These are phyloP conservation scores for Cladophialophora immunda DNA, from an alignment of 2,329 filamentous ascomycete species.

Conservation along the genomic window DNA sequence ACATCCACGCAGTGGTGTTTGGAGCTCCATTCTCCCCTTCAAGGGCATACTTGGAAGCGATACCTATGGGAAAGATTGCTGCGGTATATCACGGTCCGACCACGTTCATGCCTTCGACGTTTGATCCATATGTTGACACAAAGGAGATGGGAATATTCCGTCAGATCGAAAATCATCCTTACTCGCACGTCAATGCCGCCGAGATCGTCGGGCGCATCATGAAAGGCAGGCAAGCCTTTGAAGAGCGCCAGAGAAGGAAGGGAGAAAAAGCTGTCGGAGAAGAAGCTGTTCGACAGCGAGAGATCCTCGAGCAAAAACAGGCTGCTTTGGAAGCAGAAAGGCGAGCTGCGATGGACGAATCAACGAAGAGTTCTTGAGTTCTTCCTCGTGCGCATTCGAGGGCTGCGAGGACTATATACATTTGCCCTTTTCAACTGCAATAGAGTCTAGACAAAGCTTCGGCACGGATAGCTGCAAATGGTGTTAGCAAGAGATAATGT, in stretches of 20 bases:
- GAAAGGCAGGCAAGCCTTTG: constrained; percentile 84
- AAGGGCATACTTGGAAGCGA: constrained; percentile 75
- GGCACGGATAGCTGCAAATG: constrained; percentile 53
- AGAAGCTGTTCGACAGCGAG: constrained; percentile 68
- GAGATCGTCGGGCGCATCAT: constrained; percentile 92
- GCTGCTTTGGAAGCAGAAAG: constrained; percentile 50
- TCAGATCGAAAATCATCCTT: constrained; percentile 79
- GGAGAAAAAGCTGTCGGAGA: constrained; percentile 84
- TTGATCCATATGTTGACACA: constrained; percentile 81
- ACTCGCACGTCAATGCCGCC: constrained; percentile 86
- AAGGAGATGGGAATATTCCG: constrained; percentile 85
- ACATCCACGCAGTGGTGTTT: constrained; percentile 87
- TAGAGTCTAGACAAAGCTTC: constrained; percentile 51
- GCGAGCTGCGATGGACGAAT: constrained; percentile 31
- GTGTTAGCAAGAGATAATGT: constrained; percentile 62
- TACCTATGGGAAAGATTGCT: constrained; percentile 77
- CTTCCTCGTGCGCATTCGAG: constrained; percentile 20
- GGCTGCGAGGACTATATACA: constrained; percentile 32
- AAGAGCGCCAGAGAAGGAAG: constrained; percentile 89
- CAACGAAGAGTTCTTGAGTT: constrained; percentile 13
- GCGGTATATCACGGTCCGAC: constrained; percentile 97
- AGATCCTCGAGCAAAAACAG: constrained; percentile 64
- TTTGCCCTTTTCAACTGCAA: not conserved
- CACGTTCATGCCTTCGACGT: constrained; percentile 79
- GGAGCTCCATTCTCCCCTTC: constrained; percentile 88